A percentile compares a stretch with the other conserved stretches of the same genome.
Conservation (phyloP, 257 asterid species). For the Penstemon newberryi region DNA sequence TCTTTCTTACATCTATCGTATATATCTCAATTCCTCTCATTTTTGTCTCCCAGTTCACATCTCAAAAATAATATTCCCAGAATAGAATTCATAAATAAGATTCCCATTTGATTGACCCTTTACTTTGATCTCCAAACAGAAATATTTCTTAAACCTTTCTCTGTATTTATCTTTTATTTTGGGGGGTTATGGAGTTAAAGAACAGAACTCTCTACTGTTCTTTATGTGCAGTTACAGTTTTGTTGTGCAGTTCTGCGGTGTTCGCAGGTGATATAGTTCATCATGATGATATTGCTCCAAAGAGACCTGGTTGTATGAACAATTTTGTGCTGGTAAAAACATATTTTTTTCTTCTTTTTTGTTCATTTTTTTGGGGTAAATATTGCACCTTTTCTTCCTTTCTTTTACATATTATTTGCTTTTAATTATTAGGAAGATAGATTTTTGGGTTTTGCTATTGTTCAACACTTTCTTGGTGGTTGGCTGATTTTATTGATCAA, state of each 20-base stretch:
- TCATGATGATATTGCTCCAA: slow-evolving; percentile 79
- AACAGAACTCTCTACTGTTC: slow-evolving; percentile 40
- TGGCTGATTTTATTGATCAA: slow-evolving; percentile 29
- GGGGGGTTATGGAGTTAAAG: slow-evolving; percentile 48
- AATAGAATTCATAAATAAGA: slow-evolving; percentile 6
- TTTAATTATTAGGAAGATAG: background rate
- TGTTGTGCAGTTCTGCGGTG: slow-evolving; percentile 45
- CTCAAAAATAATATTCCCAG: slow-evolving; percentile 16
- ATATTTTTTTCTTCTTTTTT: background rate
- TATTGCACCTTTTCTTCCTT: background rate
- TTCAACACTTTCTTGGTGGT: slow-evolving; percentile 7
- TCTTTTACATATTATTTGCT: background rate
- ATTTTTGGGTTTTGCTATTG: slow-evolving; percentile 8
- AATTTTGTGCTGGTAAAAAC: slow-evolving; percentile 77
- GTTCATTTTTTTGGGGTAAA: background rate
- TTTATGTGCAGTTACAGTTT: slow-evolving; percentile 41
- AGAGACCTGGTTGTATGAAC: slow-evolving; percentile 80
- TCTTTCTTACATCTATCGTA: slow-evolving; percentile 31
- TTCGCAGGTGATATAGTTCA: slow-evolving; percentile 89
- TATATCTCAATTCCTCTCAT: slow-evolving; percentile 37
- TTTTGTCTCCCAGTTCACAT: slow-evolving; percentile 30
- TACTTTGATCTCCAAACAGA: slow-evolving; percentile 37
- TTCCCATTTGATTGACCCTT: slow-evolving; percentile 36
- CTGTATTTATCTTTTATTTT: background rate
- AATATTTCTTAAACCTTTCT: slow-evolving; percentile 4